Evolutionary conservation across 257 asterid genomes (phyloP).

Genomic region (Osmanthus fragrans): DNA sequence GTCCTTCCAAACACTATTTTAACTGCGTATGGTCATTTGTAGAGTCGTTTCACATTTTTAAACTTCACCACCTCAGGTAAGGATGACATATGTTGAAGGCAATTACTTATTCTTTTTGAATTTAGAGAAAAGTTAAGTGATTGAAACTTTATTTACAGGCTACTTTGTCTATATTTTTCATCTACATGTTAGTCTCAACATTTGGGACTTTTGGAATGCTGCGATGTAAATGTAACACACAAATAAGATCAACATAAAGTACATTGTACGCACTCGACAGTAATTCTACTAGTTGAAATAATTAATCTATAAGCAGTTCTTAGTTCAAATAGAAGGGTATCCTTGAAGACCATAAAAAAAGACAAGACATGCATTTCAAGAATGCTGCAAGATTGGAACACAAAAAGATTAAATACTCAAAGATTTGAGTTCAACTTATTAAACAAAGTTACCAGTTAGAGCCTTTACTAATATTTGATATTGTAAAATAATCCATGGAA

Average conservation of each 20-base stretch:
- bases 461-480: slow-evolving; percentile 71
- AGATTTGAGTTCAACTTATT: background rate
- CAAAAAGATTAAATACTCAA: background rate
- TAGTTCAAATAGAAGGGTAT: background rate
- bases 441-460: slow-evolving; percentile 61
- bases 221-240: background rate
- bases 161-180: background rate
- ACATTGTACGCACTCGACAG: background rate
- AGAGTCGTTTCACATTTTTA: too few relatives aligned
- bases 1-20: too few relatives aligned
- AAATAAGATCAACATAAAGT: background rate
- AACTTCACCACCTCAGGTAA: too few relatives aligned
- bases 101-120: too few relatives aligned
- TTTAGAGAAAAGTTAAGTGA: too few relatives aligned
- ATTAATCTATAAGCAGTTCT: background rate
- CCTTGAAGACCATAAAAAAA: background rate
- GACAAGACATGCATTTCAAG: background rate
- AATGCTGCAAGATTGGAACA: background rate
- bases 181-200: background rate
- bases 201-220: background rate
- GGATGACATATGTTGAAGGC: too few relatives aligned
- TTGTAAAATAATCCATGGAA: slow-evolving; percentile 77
- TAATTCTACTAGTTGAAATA: background rate
- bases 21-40: too few relatives aligned
- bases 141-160: background rate